A percentile compares a stretch with the other conserved stretches of the same genome.
Evolutionary conservation across 139 green algal genomes (phyloP).

Genomic region (Closterium sp.): DNA sequence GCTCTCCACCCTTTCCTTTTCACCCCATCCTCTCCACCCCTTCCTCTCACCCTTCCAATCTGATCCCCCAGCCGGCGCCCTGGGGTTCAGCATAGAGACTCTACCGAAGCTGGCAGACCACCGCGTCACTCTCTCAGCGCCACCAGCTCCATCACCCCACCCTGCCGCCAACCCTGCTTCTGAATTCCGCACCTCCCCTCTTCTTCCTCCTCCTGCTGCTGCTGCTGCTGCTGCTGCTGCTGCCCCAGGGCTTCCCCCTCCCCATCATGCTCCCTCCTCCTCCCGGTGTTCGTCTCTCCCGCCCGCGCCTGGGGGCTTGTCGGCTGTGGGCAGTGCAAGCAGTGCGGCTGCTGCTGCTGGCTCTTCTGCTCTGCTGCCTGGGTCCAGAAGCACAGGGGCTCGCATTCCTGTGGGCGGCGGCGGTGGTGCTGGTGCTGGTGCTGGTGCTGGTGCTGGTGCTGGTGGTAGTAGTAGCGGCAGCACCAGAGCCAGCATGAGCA

Average conservation of each 20-base stretch:
- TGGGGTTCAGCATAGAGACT: not conserved
- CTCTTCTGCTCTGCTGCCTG: not conserved
- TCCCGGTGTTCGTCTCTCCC: not conserved
- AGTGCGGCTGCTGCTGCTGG: not conserved
- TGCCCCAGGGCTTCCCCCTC: not conserved
- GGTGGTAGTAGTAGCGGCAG: not conserved
- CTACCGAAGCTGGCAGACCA: conserved; percentile 17
- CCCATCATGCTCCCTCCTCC: not conserved
- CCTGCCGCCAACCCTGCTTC: not conserved
- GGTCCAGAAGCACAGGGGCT: not conserved
- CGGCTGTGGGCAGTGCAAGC: not conserved
- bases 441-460: not conserved
- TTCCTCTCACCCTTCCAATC: not conserved
- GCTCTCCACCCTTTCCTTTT: not conserved
- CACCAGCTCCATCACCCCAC: not conserved
- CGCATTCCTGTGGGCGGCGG: not conserved
- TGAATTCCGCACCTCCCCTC: not conserved
- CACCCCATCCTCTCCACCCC: not conserved
- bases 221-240: not conserved
- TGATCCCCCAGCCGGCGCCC: not conserved
- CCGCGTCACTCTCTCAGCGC: not conserved
- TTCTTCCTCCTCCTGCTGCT: not conserved
- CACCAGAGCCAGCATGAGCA: not conserved
- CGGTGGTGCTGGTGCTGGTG: not conserved
- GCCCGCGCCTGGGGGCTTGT: not conserved